A percentile compares a stretch with the other conserved stretches of the same genome.
Evolutionary conservation across 2,329 filamentous ascomycete genomes (phyloP).

Genomic region (Fusarium guadeloupense): DNA sequence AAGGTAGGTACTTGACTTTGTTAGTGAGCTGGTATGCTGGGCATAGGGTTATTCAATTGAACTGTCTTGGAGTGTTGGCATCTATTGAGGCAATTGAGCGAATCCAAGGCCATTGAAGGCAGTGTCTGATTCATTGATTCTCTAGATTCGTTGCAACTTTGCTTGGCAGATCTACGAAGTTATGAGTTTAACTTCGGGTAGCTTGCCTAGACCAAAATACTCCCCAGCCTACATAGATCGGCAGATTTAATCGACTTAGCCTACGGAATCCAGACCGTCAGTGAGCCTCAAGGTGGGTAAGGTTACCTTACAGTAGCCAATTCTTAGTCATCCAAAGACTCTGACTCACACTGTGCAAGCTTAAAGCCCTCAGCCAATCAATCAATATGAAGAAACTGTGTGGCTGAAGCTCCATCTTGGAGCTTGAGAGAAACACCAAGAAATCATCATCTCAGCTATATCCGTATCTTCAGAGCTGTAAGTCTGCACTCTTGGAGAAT

Average conservation of each 20-base stretch:
- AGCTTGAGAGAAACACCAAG: conserved; percentile 23
- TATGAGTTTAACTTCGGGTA: not conserved
- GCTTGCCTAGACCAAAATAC: conserved; percentile 1
- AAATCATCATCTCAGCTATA: not conserved
- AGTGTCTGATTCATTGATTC: not conserved
- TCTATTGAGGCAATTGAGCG: no score
- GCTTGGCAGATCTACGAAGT: conserved; percentile 24
- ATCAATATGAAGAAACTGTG: not conserved
- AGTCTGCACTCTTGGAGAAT: not conserved
- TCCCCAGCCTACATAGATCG: not conserved
- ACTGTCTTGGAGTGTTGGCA: no score
- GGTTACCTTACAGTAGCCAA: not conserved
- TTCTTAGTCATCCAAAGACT: not conserved
- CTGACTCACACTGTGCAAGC: conserved; percentile 15
- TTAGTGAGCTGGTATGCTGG: not conserved
- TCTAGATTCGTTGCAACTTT: not conserved
- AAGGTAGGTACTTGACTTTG: not conserved
- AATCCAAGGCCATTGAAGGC: not conserved
- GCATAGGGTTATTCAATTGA: no score
- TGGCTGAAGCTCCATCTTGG: not conserved
- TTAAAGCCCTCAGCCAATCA: not conserved
- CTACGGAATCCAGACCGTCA: not conserved
- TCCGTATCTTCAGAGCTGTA: not conserved
- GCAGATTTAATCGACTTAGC: not conserved
- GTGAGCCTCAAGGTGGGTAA: not conserved